phyloP scores from a whole-genome alignment of 2,329 filamentous ascomycete genomes.

The Claviceps fusiformis region DNA sequence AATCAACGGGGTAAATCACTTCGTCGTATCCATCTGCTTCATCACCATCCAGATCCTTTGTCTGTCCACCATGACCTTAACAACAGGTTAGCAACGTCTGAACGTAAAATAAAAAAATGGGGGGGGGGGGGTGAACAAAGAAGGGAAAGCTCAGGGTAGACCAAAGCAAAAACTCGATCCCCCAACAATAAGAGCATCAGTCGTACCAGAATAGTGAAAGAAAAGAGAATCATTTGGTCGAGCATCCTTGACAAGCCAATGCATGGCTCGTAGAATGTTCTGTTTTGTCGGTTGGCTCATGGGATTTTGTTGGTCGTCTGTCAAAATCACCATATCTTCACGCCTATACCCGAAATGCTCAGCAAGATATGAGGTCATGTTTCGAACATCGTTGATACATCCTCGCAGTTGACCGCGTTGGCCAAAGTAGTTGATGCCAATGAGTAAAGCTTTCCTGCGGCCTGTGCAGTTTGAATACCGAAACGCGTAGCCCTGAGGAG shows the following conservation, averaged over 20 bases:
- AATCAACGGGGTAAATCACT: conserved; percentile 75
- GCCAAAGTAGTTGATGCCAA: conserved; percentile 94
- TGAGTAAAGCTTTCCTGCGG: conserved; percentile 73
- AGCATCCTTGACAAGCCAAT: conserved; percentile 93
- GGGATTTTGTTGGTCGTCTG: conserved; percentile 91
- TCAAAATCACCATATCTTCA: conserved; percentile 94
- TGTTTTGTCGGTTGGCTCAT: conserved; percentile 96
- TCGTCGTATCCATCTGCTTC: conserved; percentile 74
- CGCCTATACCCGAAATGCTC: conserved; percentile 84
- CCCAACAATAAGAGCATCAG: not conserved
- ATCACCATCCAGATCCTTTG: conserved; percentile 64
- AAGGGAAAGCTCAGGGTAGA: not conserved
- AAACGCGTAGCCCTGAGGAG: conserved; percentile 68
- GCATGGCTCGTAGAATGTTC: conserved; percentile 91
- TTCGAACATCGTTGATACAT: conserved; percentile 95
- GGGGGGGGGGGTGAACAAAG: no score
- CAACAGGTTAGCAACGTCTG: not conserved
- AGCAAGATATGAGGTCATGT: conserved; percentile 86
- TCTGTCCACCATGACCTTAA: conserved; percentile 66
- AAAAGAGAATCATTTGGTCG: conserved; percentile 87
- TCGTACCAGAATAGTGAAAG: conserved; percentile 82
- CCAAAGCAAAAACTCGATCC: not conserved
- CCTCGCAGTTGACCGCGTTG: conserved; percentile 82
- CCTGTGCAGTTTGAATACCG: conserved; percentile 89
- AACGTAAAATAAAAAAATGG: not conserved